phyloP scores from a whole-genome alignment of 495 filamentous ascomycete genomes.

The Amphirosellinia nigrospora region DNA sequence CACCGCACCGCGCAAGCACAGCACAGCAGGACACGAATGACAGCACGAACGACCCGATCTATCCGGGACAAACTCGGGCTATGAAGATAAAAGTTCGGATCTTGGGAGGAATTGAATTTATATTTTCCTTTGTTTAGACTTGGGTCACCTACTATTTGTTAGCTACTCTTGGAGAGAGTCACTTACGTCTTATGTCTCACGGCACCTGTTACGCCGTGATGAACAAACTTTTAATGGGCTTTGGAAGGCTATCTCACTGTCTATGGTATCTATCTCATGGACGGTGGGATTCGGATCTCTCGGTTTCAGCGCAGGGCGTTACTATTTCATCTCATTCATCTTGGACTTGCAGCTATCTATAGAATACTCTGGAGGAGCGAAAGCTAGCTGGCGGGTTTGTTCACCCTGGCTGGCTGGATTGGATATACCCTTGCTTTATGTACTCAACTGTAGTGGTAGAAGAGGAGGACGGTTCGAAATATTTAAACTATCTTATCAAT shows the following conservation, averaged over 20 bases:
- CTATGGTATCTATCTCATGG: not conserved
- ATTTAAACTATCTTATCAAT: not conserved
- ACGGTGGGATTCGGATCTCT: conserved; percentile 14
- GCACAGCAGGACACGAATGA: conserved; percentile 25
- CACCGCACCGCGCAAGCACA: conserved; percentile 25
- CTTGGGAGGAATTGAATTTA: conserved; percentile 4
- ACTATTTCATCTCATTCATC: conserved; percentile 20
- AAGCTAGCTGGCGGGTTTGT: conserved; percentile 31
- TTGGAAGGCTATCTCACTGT: conserved; percentile 6
- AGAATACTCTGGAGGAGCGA: conserved; percentile 31
- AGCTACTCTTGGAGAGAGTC: not conserved
- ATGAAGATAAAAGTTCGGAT: conserved; percentile 27
- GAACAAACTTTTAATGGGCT: conserved; percentile 11
- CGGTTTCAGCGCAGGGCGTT: conserved; percentile 24
- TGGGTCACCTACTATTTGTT: not conserved
- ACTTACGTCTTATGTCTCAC: not conserved
- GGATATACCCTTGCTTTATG: conserved; percentile 42
- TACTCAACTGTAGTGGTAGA: conserved; percentile 27
- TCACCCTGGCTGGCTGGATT: conserved; percentile 41
- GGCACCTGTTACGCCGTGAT: not conserved
- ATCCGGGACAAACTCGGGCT: conserved; percentile 4
- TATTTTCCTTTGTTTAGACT: conserved; percentile 26
- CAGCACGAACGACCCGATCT: conserved; percentile 9
- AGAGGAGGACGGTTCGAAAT: not conserved
- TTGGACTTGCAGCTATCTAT: conserved; percentile 30